phyloP scores from a whole-genome alignment of 192 early-diverging fungal genomes.

The Entophlyctis helioformis region DNA sequence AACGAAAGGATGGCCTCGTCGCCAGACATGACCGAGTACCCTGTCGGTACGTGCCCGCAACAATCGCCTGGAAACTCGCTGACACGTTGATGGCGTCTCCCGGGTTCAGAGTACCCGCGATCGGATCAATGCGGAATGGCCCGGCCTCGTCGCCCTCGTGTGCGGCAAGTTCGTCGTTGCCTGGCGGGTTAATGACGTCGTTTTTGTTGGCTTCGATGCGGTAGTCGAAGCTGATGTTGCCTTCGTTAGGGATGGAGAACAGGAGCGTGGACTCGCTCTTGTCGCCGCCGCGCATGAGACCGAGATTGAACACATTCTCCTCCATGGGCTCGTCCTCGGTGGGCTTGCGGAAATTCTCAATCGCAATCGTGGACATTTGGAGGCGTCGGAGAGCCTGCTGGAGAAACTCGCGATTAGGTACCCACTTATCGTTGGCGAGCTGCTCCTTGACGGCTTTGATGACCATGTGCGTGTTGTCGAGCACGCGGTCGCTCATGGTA shows the following conservation, averaged over 20 bases:
- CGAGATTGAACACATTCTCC: constrained; percentile 33
- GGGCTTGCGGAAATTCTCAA: constrained; percentile 22
- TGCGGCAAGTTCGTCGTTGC: constrained; percentile 14
- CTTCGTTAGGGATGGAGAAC: constrained; percentile 41
- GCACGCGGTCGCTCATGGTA: constrained; percentile 16
- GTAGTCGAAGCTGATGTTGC: constrained; percentile 39
- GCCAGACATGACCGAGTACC: constrained; percentile 30
- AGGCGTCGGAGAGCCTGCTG: constrained; percentile 21
- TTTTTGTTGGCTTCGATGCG: constrained; percentile 15
- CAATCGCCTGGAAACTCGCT: constrained; percentile 17
- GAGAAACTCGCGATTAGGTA: constrained; percentile 39
- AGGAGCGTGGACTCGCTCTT: constrained; percentile 20
- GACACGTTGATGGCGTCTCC: constrained; percentile 30
- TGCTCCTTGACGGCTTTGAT: constrained; percentile 41
- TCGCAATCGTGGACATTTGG: constrained; percentile 29
- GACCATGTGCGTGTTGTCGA: constrained; percentile 28
- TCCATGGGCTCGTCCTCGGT: constrained; percentile 7
- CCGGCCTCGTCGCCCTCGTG: not conserved
- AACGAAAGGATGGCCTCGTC: constrained; percentile 39
- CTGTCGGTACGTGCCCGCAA: constrained; percentile 36
- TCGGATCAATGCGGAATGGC: constrained; percentile 16
- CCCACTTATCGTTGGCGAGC: constrained; percentile 28
- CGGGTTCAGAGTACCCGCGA: constrained; percentile 28
- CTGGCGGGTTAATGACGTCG: constrained; percentile 20
- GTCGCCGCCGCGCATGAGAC: constrained; percentile 28